A percentile compares a stretch with the other conserved stretches of the same genome.
These are phyloP conservation scores for Mortierella polycephala DNA, from an alignment of 371 early-diverging fungal genomes.

Conservation along the genomic window DNA sequence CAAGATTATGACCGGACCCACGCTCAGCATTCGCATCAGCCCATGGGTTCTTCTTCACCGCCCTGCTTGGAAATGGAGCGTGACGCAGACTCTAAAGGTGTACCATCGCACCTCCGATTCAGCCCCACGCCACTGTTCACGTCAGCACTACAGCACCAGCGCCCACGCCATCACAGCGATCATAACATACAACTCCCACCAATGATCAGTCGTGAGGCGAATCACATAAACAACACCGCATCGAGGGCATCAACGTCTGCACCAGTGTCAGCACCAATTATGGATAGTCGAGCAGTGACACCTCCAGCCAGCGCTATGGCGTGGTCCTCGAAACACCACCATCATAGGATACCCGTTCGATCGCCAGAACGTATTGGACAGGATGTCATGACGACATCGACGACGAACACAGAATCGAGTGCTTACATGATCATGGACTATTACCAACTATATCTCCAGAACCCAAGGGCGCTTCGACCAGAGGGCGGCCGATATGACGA, in stretches of 20 bases:
- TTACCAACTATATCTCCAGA: conserved; percentile 30
- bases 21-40: conserved; percentile 9
- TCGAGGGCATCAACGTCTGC: background rate
- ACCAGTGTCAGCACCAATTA: background rate
- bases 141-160: too few species aligned
- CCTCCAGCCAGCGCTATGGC: conserved; percentile 1
- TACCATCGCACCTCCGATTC: conserved; percentile 23
- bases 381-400: conserved; percentile 29
- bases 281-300: conserved; percentile 10
- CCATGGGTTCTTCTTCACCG: conserved; percentile 15
- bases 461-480: conserved; percentile 33
- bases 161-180: too few species aligned
- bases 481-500: conserved; percentile 43
- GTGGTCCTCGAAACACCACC: conserved; percentile 32
- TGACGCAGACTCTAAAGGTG: conserved; percentile 10
- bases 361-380: conserved; percentile 41
- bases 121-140: conserved; percentile 12
- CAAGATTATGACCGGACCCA: background rate
- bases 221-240: background rate
- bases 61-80: conserved; percentile 21
- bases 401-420: conserved; percentile 18
- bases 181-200: too few species aligned
- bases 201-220: too few species aligned
- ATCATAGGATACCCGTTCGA: conserved; percentile 33
- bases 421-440: conserved; percentile 42